Evolutionary conservation across 2,329 filamentous ascomycete genomes (phyloP).

Genomic region (Sarocladium strictum): DNA sequence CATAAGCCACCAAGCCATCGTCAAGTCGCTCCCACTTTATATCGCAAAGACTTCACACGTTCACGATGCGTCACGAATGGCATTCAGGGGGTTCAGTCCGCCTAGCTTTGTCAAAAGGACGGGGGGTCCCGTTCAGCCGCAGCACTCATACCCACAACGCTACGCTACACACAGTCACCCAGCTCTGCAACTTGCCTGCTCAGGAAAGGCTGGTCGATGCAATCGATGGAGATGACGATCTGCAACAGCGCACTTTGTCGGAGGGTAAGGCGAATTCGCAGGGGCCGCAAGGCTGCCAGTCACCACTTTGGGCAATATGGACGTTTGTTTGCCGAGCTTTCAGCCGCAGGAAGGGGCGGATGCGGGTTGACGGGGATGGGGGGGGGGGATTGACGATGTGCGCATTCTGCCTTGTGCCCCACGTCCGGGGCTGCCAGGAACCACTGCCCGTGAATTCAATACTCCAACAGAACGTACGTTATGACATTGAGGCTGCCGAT

Average conservation of each 20-base stretch:
- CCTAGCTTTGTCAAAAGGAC: not conserved
- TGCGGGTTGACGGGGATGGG: too few relatives aligned
- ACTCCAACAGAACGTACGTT: not conserved
- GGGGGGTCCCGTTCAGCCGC: not conserved
- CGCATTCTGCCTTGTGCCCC: constrained; percentile 4
- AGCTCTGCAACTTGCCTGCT: not conserved
- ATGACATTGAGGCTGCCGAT: not conserved
- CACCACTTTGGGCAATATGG: not conserved
- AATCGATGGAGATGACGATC: not conserved
- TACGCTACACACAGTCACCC: not conserved
- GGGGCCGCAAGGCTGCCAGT: not conserved
- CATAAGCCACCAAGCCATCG: too few relatives aligned
- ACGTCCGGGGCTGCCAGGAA: constrained; percentile 1
- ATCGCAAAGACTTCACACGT: not conserved
- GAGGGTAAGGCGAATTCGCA: not conserved
- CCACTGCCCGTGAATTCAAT: not conserved
- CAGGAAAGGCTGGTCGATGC: not conserved
- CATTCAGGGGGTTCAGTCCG: not conserved
- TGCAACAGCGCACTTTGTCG: too few relatives aligned
- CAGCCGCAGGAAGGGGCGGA: not conserved
- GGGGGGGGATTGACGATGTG: too few relatives aligned
- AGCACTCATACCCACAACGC: not conserved
- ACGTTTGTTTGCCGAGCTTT: not conserved
- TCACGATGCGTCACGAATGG: not conserved
- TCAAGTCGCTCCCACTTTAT: not conserved